Evolutionary conservation across 257 asterid species (phyloP).

Genomic region (Ocimum tenuiflorum): DNA sequence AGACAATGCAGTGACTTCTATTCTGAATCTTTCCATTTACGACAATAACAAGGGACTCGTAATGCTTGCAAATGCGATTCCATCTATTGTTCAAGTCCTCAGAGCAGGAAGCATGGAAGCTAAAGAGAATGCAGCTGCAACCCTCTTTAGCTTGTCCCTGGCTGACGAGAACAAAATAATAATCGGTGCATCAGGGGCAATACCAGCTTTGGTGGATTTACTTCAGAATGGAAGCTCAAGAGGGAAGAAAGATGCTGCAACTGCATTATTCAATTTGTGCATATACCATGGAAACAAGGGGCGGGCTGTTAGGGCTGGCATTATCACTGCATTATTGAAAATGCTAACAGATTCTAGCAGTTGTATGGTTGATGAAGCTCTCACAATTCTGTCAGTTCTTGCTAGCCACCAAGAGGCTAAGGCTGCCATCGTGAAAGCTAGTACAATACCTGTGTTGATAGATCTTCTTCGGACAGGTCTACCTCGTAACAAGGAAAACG

Average conservation of each 20-base stretch:
- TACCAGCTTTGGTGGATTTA: constrained; percentile 74
- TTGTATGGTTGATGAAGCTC: constrained; percentile 79
- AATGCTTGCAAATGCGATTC: constrained; percentile 86
- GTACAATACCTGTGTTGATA: constrained; percentile 62
- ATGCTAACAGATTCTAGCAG: constrained; percentile 70
- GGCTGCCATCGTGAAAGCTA: constrained; percentile 58
- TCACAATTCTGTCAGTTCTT: constrained; percentile 80
- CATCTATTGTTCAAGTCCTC: constrained; percentile 82
- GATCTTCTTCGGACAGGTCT: constrained; percentile 64
- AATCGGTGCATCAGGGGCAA: constrained; percentile 93
- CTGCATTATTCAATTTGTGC: constrained; percentile 81
- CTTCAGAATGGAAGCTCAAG: constrained; percentile 60
- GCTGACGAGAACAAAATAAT: constrained; percentile 83
- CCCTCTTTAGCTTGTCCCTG: constrained; percentile 75
- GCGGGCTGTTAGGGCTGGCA: constrained; percentile 81
- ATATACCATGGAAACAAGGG: constrained; percentile 89
- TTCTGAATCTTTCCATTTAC: constrained; percentile 76
- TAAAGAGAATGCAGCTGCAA: constrained; percentile 87
- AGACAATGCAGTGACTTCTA: constrained; percentile 79
- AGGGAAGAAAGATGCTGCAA: constrained; percentile 94
- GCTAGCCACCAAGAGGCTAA: constrained; percentile 82
- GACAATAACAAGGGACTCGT: constrained; percentile 70
- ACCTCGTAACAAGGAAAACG: constrained; percentile 73
- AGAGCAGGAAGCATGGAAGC: constrained; percentile 88
- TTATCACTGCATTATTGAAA: constrained; percentile 49